Base-by-base conservation (phyloP, 2,329 filamentous ascomycete genomes). In the Macrophomina phaseolina region DNA sequence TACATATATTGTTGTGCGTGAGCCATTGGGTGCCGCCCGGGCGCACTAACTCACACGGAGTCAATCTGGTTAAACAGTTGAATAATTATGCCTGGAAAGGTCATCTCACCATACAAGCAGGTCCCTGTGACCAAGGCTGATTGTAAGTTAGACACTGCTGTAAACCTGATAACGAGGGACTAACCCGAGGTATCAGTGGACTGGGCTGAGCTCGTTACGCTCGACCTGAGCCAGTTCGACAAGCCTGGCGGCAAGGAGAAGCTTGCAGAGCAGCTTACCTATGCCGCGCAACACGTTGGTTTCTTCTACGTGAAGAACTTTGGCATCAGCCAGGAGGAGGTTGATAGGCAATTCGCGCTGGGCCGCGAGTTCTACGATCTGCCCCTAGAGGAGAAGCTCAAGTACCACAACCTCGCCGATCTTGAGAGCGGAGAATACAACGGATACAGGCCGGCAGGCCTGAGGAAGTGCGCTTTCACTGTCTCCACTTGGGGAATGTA, bases 301-400 rank as follows among this genome's bases (percentile, higher is more conserved):
- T 87, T 89, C 78, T 90, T 89, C 77, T 89, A 89, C 68, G 83
- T 89, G 23, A 85, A 84, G 67, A 88, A 77, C 75, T 89, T 86
- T 68, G 87, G 86, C 38, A 80, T 90, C n/a, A 78, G 77, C 0
- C 86, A 89, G 73, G 86, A 88, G 55, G 80, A 87, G 72, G 82
- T 90, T 1, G 83, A 89, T 69, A 79, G 81, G 5, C 87, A 90
- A 69, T 90, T 89, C 68, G 85, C 87, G 12, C 81, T 90, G 2
- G 87, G 84, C 1, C 85, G 86, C 67, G 80, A 85, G 42, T 83
- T 90, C 68, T 89, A 89, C 71, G 73, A 82, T 4, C 78, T 89
- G 0, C 81, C 86, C 0, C 78, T 81, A 0, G 83, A 86, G 9
- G 86, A 90, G 71, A 90, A 89, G 71, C 80, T 85, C 62, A 86